Base-by-base conservation (phyloP, 2,329 filamentous ascomycete genomes). In the Colletotrichum lupini region DNA sequence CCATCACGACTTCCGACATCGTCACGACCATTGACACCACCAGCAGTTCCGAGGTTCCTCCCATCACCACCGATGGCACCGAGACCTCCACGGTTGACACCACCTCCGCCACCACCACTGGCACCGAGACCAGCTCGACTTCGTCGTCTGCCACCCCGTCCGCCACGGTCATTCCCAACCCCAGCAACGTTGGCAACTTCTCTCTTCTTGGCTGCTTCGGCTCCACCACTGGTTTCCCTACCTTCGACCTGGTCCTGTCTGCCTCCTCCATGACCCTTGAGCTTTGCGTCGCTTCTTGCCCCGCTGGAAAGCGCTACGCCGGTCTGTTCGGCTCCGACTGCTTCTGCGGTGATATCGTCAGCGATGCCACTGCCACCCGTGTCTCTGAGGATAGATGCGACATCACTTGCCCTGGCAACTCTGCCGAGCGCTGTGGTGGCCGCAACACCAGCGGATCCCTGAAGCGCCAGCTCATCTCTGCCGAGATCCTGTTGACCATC, bases 381-480 rank as follows among this genome's bases (percentile, higher is more conserved):
- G 75, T 68, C 32, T 11, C 52, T 16, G 74, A 75, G 3, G 57
- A 55, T 2, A 35, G 67, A 56, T 87, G 87, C 74, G 76, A 83
- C 68, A 75, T 76, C 4, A 76, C 78, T 0, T 88, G 87, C 71
- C 83, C 85, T 0, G 86, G 86, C 0, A 78, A 86, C 70, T 68
- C 75, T 0, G 16, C 16, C 2, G 76, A 86, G 76, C 79, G 81
- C 71, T 88, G 87, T 76, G 86, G 86, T 57, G 86, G 86, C 9
- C 74, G 79, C 22, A 66, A 77, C 22, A 53, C 69, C 16, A 28
- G 19, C 3, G 11, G 32, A 12, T n/a, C 46, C 22, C 9, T 53
- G 14, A 74, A 70, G 69, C 56, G 49, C n/a, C 60, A 74, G 70
- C 30, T 61, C 26, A 35, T 72, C 37, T 26, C 70, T 4, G 5